A percentile compares a stretch with the other conserved stretches of the same genome.
Conservation (phyloP, 352 stramenopile genomes). For the Globisporangium parvum region DNA sequence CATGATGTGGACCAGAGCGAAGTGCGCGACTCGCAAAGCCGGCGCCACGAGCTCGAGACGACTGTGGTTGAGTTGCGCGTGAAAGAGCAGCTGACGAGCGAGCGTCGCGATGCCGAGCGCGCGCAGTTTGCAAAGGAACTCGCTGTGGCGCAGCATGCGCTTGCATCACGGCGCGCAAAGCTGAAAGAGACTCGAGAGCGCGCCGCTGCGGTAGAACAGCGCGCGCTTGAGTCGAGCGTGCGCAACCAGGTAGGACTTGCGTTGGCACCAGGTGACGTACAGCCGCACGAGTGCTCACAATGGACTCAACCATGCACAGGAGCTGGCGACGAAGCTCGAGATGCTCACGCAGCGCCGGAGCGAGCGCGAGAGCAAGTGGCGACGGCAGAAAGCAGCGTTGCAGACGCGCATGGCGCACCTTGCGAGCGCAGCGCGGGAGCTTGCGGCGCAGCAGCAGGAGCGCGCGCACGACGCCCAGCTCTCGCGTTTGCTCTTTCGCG, state of each 20-base stretch:
- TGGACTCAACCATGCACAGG: background rate
- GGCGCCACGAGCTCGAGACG: constrained; percentile 22
- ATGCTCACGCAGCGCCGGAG: constrained; percentile 1
- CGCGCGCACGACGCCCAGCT: constrained; percentile 15
- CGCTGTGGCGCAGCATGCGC: constrained; percentile 4
- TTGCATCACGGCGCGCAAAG: constrained; percentile 14
- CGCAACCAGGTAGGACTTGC: constrained; percentile 8
- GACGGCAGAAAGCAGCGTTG: constrained; percentile 13
- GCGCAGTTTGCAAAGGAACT: constrained; percentile 24
- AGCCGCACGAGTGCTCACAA: background rate
- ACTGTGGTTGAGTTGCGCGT: constrained; percentile 15
- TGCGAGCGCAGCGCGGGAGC: constrained; percentile 18
- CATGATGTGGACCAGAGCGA: constrained; percentile 4
- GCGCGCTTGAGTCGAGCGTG: constrained; percentile 1
- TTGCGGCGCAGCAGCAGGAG: constrained; percentile 22
- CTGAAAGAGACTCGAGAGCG: constrained; percentile 4
- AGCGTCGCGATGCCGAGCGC: constrained; percentile 24
- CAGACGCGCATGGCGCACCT: constrained; percentile 16
- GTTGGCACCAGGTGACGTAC: background rate
- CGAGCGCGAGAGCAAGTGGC: constrained; percentile 10
- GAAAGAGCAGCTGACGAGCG: constrained; percentile 16
- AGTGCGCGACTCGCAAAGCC: constrained; percentile 12
- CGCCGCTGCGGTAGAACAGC: constrained; percentile 1
- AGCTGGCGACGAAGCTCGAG: constrained; percentile 10
- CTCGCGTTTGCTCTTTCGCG: constrained; percentile 12